Conservation (phyloP, 1,284 basidiomycete genomes). For the Earliella scabrosa region DNA sequence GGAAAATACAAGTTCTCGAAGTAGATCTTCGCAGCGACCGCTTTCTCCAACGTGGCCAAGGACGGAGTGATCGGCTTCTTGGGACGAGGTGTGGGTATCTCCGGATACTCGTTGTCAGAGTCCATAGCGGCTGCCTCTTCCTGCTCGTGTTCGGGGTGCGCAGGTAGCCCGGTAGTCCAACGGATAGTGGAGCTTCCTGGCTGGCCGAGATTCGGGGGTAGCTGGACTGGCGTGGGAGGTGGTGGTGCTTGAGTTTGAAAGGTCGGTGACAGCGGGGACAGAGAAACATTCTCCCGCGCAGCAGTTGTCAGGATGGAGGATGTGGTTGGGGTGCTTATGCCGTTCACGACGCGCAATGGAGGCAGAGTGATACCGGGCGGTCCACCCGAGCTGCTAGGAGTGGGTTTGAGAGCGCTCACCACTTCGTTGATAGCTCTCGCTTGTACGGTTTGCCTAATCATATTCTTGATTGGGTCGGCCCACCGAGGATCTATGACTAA, state of each 20-base stretch:
- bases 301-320: constrained; percentile 73
- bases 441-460: constrained; percentile 75
- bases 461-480: constrained; percentile 90
- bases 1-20: constrained; percentile 97
- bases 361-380: constrained; percentile 46
- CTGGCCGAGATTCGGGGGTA: constrained; percentile 48
- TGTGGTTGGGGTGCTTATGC: constrained; percentile 61
- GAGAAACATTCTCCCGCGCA: constrained; percentile 64
- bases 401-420: constrained; percentile 68
- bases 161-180: constrained; percentile 60
- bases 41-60: constrained; percentile 90
- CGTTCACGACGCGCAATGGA: constrained; percentile 84
- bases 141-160: constrained; percentile 67
- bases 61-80: constrained; percentile 76
- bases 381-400: constrained; percentile 44
- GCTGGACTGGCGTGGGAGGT: constrained; percentile 20
- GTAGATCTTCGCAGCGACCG: constrained; percentile 90
- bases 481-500: constrained; percentile 77
- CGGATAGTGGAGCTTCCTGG: constrained; percentile 64
- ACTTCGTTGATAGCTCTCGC: constrained; percentile 85
- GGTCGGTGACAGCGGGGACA: constrained; percentile 41
- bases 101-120: constrained; percentile 34
- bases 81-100: constrained; percentile 41
- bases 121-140: constrained; percentile 45
- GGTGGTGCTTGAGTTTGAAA: constrained; percentile 36